phyloP scores from a whole-genome alignment of 768 basidiomycete genomes.

The Inosperma sp. region DNA sequence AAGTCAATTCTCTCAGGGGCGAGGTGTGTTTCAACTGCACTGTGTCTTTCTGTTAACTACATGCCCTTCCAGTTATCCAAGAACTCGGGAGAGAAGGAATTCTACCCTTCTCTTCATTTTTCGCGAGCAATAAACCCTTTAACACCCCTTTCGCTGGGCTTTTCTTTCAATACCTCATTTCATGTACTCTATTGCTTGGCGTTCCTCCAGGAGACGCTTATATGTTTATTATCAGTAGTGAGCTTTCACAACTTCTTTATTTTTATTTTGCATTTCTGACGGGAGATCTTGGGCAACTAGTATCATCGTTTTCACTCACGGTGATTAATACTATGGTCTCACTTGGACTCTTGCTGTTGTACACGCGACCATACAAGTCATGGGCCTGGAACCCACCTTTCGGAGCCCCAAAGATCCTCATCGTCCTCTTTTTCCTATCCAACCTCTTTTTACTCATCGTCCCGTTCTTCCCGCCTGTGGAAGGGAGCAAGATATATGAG shows the following conservation, averaged over 20 bases:
- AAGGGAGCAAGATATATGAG: conserved; percentile 49
- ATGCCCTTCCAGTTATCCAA: conserved; percentile 51
- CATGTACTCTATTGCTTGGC: conserved; percentile 47
- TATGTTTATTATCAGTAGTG: conserved; percentile 62
- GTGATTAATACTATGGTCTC: conserved; percentile 59
- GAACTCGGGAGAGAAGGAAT: conserved; percentile 71
- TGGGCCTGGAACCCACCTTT: conserved; percentile 66
- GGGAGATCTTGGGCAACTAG: conserved; percentile 27
- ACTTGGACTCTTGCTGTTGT: conserved; percentile 58
- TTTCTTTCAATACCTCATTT: conserved; percentile 57
- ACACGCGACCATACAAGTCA: conserved; percentile 38
- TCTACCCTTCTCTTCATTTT: conserved; percentile 60
- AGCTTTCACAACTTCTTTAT: conserved; percentile 19
- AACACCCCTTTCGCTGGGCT: conserved; percentile 61
- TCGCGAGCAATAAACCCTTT: conserved; percentile 70
- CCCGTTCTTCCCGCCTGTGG: conserved; percentile 58
- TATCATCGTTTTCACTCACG: conserved; percentile 52
- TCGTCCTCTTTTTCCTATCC: conserved; percentile 55
- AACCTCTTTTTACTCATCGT: conserved; percentile 61
- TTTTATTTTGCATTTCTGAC: neutral
- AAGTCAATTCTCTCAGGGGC: conserved; percentile 59
- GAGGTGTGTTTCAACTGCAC: conserved; percentile 39
- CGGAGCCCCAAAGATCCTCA: conserved; percentile 44
- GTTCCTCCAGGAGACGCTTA: conserved; percentile 74
- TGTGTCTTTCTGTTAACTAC: neutral